Conservation (phyloP, 768 basidiomycete genomes). For the Leccinum truebloodii region DNA sequence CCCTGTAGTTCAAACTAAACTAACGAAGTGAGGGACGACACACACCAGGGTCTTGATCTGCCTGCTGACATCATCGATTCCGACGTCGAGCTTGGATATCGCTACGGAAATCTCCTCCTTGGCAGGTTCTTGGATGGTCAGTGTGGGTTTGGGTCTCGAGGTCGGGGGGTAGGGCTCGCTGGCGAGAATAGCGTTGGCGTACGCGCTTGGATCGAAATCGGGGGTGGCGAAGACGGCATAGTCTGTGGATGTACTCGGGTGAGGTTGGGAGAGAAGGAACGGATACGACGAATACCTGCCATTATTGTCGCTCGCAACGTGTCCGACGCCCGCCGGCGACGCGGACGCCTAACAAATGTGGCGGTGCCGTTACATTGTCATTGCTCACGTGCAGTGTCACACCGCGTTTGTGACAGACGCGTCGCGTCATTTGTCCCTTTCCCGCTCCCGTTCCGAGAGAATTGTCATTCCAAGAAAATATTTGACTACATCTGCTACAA, state of each 20-base stretch:
- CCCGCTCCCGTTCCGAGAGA: background rate
- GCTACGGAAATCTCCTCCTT: conserved; percentile 90
- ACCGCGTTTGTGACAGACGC: conserved; percentile 30
- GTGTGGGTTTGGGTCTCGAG: conserved; percentile 23
- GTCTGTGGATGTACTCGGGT: conserved; percentile 42
- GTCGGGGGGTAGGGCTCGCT: conserved; percentile 71
- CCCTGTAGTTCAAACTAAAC: background rate
- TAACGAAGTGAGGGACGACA: conserved; percentile 5
- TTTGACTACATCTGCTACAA: conserved; percentile 1
- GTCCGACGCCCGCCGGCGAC: background rate
- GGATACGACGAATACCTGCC: conserved; percentile 22
- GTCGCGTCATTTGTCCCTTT: conserved; percentile 14
- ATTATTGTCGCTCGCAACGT: conserved; percentile 5
- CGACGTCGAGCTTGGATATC: conserved; percentile 82
- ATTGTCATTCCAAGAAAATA: conserved; percentile 24
- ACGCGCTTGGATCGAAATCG: conserved; percentile 85
- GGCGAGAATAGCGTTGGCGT: conserved; percentile 88
- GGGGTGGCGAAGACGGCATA: conserved; percentile 72
- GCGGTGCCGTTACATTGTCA: conserved; percentile 21
- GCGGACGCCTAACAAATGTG: conserved; percentile 6
- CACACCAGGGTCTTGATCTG: conserved; percentile 85
- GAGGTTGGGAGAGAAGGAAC: background rate
- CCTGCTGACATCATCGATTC: conserved; percentile 89
- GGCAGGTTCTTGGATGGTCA: conserved; percentile 49
- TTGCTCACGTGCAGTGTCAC: conserved; percentile 32